phyloP scores from a whole-genome alignment of 2,329 filamentous ascomycete genomes.

The Cytospora schulzeri region DNA sequence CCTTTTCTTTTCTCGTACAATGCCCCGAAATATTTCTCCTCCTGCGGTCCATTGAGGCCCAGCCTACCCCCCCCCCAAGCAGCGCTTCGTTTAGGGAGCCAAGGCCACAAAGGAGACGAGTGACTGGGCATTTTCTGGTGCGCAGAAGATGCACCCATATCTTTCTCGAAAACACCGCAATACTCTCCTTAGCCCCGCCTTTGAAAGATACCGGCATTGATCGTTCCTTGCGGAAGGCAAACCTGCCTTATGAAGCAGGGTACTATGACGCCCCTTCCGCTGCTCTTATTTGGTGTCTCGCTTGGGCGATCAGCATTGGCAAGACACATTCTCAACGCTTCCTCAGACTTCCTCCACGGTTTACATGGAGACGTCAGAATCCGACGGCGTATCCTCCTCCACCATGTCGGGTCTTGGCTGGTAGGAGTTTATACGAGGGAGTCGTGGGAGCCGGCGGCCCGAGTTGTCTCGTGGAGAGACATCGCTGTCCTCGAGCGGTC shows the following conservation, averaged over 20 bases:
- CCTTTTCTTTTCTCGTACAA: background rate
- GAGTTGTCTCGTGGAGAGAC: background rate
- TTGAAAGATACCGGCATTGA: background rate
- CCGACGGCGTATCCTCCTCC: background rate
- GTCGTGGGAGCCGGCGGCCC: background rate
- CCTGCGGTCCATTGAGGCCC: background rate
- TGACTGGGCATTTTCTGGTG: background rate
- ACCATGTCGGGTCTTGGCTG: background rate
- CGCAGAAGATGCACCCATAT: background rate
- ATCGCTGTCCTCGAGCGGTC: background rate
- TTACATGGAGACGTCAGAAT: background rate
- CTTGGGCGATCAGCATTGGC: background rate
- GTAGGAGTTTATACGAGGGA: background rate
- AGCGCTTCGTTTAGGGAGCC: background rate
- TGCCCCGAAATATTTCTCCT: too few species aligned
- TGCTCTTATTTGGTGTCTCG: background rate
- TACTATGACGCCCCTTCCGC: too few species aligned
- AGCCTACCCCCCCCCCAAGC: background rate
- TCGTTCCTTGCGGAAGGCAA: background rate
- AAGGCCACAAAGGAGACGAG: background rate
- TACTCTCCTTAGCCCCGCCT: too few species aligned
- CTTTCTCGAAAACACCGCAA: background rate
- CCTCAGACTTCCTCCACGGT: background rate
- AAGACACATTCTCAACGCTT: too few species aligned
- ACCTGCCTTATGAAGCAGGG: too few species aligned